Base-by-base conservation (phyloP, 75 land plant genomes). In the Cupressus sempervirens region DNA sequence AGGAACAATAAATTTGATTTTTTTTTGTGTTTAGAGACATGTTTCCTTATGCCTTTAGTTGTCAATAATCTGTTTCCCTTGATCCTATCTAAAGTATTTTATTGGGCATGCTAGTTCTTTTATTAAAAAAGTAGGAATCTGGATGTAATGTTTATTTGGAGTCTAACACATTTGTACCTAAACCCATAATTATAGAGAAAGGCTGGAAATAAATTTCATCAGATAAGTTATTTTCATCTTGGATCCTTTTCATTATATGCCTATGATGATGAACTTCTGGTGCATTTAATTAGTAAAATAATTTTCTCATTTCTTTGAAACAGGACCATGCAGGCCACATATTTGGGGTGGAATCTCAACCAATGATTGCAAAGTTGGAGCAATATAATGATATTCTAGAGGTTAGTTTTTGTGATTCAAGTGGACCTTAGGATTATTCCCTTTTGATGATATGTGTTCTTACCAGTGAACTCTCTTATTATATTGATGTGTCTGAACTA, bases 311-410 rank as follows among this genome's bases (percentile, higher is more conserved):
- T 65, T 68, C 23, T 79, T 70, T 32, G 65, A 38, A 86, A 74
- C 85, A 98, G 99, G 99, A 98, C 90, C 99, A 96, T 96, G 98
- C 95, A 76, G 98, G 99, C 36, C 98, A 96, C 80, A 98, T 97
- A 79, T 96, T 91, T 91, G 98, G 98, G 32, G 98, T 97, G 81
- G 94, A 97, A 70, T 93, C 99, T 32, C 43, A 84, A 52, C 94
- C 91, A 26, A 98, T 98, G 99, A 87, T 94, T 73, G 93, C 91
- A 84, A 96, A 98, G 90, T 87, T 98, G 93, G 95, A 96, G 88
- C 94, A 95, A 77, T 94, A 96, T 84, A 95, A 98, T 84, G 86
- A 29, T 41, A 86, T 98, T 79, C 85, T 98, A 58, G 93, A 98
- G 96, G 98, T 98, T 73, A 65, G 45, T 85, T 30, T 52, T 45